A percentile compares a stretch with the other conserved stretches of the same genome.
phyloP scores from a whole-genome alignment of 2,329 filamentous ascomycete genomes.

The Cytospora mali region DNA sequence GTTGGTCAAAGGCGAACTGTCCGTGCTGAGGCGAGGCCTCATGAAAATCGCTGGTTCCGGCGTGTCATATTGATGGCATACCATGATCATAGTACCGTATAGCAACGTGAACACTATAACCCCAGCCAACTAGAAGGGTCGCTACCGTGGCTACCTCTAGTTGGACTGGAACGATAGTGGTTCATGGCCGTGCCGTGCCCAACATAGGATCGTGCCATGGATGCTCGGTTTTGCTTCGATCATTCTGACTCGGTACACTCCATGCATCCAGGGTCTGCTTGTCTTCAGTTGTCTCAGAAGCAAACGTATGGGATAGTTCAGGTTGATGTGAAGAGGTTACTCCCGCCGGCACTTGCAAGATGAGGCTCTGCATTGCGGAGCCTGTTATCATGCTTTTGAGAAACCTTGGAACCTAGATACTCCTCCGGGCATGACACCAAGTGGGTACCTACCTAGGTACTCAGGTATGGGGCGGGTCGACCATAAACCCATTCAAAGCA shows the following conservation, averaged over 20 bases:
- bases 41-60: not conserved
- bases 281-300: not conserved
- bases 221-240: not conserved
- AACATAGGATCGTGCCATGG: not conserved
- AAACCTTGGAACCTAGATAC: too few species aligned
- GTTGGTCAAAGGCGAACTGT: not conserved
- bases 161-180: not conserved
- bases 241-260: too few species aligned
- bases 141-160: too few species aligned
- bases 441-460: not conserved
- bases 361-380: constrained; percentile 6
- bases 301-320: not conserved
- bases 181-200: not conserved
- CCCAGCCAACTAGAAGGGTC: not conserved
- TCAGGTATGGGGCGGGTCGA: not conserved
- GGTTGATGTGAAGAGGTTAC: not conserved
- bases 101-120: not conserved
- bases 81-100: not conserved
- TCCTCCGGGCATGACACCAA: not conserved
- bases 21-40: not conserved
- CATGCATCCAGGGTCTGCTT: constrained; percentile 1
- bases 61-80: not conserved
- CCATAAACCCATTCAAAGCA: too few species aligned
- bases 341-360: constrained; percentile 17
- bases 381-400: not conserved